Evolutionary conservation across 1,284 basidiomycete genomes (phyloP), one percentile per base, ranked within the genome.

Genomic region (Ceratobasidium sp.): DNA sequence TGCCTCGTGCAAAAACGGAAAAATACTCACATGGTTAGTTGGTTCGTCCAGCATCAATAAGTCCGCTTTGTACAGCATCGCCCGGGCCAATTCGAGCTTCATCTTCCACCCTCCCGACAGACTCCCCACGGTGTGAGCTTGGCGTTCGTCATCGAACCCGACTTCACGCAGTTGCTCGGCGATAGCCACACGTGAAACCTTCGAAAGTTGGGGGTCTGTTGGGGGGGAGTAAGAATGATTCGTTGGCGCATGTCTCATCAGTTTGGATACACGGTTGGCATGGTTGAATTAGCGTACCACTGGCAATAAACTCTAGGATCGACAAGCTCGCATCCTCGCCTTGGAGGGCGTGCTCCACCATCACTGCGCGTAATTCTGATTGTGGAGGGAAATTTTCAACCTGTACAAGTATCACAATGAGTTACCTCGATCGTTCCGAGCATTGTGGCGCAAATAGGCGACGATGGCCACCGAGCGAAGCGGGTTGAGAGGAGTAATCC

Each of bases 61-160:
- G 86, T 98, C 96, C 52, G 97, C 98, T 82, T 96, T 95, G 87
- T 97, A 97, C 73, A 98, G 87, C 95, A 98, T 98, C n/a, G 96
- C 96, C 82, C 96, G 88, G 18, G 93, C 96, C 66, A 94, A 90
- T 87, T 94, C 97, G 80, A 96, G 90, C 88, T 96, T 96, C 97
- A 99, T 99, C 89, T 99, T 99, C 97, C 97, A 99, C 70, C 98
- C 97, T 85, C 98, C 98, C 27, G 96, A 98, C 78, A 99, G 88
- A 74, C 95, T 94, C 67, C 94, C 94, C 79, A 99, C 97, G 60
- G 91, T 87, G 83, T 97, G 94, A 55, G 89, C 85, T 86, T 99
- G 97, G 80, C 96, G 90, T 78, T 89, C 90, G 80, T 95, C 94
- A 81, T 96, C 94, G 84, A 99, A 99, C 65, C 98, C 97, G 79